Evolutionary conservation across 164 flowering plant genomes (phyloP), one percentile per base, ranked within the genome.

Genomic region (Chimonanthus salicifolius): DNA sequence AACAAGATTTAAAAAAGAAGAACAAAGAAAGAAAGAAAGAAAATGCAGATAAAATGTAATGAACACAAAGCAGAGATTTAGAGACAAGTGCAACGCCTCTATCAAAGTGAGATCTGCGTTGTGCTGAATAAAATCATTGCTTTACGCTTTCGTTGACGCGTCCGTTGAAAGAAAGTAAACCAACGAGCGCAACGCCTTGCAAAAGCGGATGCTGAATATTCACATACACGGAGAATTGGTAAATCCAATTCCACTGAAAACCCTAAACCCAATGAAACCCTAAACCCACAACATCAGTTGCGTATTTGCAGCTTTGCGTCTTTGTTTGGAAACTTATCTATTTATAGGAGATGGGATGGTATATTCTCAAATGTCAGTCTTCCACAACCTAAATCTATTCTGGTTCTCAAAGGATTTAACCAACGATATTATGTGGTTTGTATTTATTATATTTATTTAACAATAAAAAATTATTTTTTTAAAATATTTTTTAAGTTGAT

Each of bases 161-260:
- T 51, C 64, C 58, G 15, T 69, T 11, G 58, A 20, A 43, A 47
- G 8, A 21, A 47, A 33, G 33, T 33, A 33, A 46, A 51, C 58
- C 73, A 18, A 68, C 10, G 51, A 70, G 69, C 71, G 79, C 69
- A 77, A 77, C 75, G 79, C 76, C 79, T 77, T 9, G 49, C 70
- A 64, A 73, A 77, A 72, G 79, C 79, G 50, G 63, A 33, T 33
- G 33, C 33, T 58, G n/a, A 21, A 5, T 54, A 5, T 54, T 13
- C n/a, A 15, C 4, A 54, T 3, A 13, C 16, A n/a, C 2, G 15
- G 16, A 54, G 15, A 54, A 54, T 16, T 11, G 16, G n/a, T 4
- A 5, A 13, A 51, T 2, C 60, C 60, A 54, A n/a, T 54, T 15
- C 3, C 60, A 13, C 2, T 6, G 16, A 13, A 11, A 54, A 54